Base-by-base conservation (phyloP, 129 eudicot species). In the Chrysanthemum lavandulifolium region DNA sequence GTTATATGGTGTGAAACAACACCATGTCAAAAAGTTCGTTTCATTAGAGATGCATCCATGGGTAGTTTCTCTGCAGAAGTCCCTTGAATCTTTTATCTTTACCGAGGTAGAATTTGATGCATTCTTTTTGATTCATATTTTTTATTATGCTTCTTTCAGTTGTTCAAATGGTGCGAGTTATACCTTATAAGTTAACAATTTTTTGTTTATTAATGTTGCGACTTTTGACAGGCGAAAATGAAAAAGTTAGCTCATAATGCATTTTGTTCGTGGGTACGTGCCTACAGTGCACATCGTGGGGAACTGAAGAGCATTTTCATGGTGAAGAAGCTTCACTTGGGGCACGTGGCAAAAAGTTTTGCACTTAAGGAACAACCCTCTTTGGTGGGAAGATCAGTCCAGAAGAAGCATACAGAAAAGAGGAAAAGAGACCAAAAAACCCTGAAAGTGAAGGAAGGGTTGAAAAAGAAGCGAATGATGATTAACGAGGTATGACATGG, bases 281-380 rank as follows among this genome's bases (percentile, higher is more conserved):
- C 99, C 11, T 95, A 95, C 76, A 88, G 94, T 36, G 99, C 99
- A 23, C 97, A 95, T 70, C 88, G 97, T 29, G 97, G 96, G 59
- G 99, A 88, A 63, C 82, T 95, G 58, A 95, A 91, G 78, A 73
- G 83, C 65, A 88, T 95, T 29, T 95, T 95, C 78, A 82, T 80
- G 89, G 96, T 95, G 85, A 88, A 88, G 82, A 95, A 95, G 82
- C 96, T 95, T 84, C 99, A 95, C 67, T 69, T 95, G 88, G 99
- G 99, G 23, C 99, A 91, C 16, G 99, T 91, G 63, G 97, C 99
- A 1, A 86, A 80, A 73, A 95, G 97, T 68, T 95, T 95, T 83
- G 99, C 88, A 13, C 80, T 95, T 49, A 95, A 88, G 73, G 99
- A 95, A 53, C 99, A 95, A 69, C 99, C 99, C 0, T 88, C 99